phyloP scores from a whole-genome alignment of 441 rosid species.

The Populus hybrid region DNA sequence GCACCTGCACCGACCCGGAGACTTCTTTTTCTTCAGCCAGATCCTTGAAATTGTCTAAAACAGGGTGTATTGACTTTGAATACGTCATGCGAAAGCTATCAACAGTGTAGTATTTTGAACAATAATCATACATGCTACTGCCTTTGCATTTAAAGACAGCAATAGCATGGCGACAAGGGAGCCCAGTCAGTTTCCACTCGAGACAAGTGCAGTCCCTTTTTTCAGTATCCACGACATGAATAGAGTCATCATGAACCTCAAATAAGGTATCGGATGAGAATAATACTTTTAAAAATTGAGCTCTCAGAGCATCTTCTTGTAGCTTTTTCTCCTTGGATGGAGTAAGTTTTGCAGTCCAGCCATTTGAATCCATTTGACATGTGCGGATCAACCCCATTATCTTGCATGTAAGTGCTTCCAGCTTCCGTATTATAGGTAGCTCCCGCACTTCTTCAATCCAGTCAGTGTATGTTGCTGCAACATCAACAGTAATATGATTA shows the following conservation, averaged over 20 bases:
- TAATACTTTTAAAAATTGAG: slow-evolving; percentile 53
- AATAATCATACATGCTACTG: slow-evolving; percentile 54
- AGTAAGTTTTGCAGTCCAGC: slow-evolving; percentile 62
- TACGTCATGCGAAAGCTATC: slow-evolving; percentile 57
- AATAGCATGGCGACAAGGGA: slow-evolving; percentile 84
- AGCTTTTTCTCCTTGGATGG: slow-evolving; percentile 68
- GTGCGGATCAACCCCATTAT: slow-evolving; percentile 56
- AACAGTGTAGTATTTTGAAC: slow-evolving; percentile 58
- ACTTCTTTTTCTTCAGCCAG: slow-evolving; percentile 32
- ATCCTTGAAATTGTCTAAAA: slow-evolving; percentile 21
- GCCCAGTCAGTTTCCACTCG: slow-evolving; percentile 64
- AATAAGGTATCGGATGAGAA: slow-evolving; percentile 76
- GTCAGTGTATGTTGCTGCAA: slow-evolving; percentile 53
- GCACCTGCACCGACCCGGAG: slow-evolving; percentile 36
- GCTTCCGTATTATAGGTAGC: slow-evolving; percentile 60
- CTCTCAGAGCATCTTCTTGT: slow-evolving; percentile 52
- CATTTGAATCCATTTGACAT: slow-evolving; percentile 42
- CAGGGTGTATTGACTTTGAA: slow-evolving; percentile 48
- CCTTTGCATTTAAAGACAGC: slow-evolving; percentile 70
- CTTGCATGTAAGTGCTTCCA: slow-evolving; percentile 46
- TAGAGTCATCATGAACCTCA: slow-evolving; percentile 79
- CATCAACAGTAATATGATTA: slow-evolving; percentile 55
- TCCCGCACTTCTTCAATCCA: slow-evolving; percentile 82
- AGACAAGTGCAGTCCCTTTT: slow-evolving; percentile 70
- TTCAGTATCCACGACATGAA: slow-evolving; percentile 64